Base-by-base conservation (phyloP, 106 monocot genomes). In the Posidonia australis region DNA sequence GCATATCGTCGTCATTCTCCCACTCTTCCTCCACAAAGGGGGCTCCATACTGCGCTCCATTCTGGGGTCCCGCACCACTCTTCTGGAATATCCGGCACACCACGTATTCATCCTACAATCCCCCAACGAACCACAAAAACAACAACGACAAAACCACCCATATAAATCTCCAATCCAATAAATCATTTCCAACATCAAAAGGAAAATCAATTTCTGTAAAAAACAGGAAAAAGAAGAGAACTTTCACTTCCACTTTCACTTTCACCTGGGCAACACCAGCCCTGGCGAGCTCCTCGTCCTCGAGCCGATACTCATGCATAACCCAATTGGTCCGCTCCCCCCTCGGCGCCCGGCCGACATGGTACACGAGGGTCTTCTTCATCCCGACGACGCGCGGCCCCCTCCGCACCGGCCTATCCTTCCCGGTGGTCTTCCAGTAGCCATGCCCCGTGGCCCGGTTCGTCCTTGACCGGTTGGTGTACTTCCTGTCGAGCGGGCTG, bases 381-480 rank as follows among this genome's bases (percentile, higher is more conserved):
- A 84, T 81, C 24, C 91, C 91, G 46, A 83, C 69, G 2, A 36
- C 18, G 18, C 51, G 63, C 1, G 61, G 25, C 1, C 67, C 65
- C 13, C 63, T 74, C 9, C 44, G 44, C 22, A 91, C 67, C 13
- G 74, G 43, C 5, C 91, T 83, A 36, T 91, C 91, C 77, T 91
- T 91, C 1, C 91, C 86, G 19, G 91, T 91, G 48, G 91, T 91
- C 77, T 91, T 91, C 91, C 91, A 91, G 61, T 86, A 91, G 2
- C 91, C 91, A 32, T 74, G 29, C 9, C 17, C 53, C 13, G 91
- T 91, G 27, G 83, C 81, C 11, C 91, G 83, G 60, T 84, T 91
- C 21, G 81, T 84, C 23, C 91, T 70, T n/a, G 75, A 74, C 13
- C 83, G 78, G 62, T 79, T 90, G n/a, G 78, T 52, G 72, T 90